Base-by-base conservation (phyloP, 108 stramenopile species). In the Aurantiochytrium sp. region DNA sequence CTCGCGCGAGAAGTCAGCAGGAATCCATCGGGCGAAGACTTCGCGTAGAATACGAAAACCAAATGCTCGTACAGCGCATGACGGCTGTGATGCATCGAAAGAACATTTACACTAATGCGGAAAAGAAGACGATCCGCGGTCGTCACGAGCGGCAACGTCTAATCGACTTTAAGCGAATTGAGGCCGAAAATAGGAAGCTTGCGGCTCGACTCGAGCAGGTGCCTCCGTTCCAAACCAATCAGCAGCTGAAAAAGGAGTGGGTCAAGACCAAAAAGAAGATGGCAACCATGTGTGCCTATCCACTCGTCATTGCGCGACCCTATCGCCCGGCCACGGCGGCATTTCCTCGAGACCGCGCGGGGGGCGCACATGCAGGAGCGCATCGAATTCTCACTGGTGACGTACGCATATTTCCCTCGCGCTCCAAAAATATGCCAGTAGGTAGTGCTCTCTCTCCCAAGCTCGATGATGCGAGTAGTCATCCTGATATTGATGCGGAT, bases 221-320 rank as follows among this genome's bases (percentile, higher is more conserved):
- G 6, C 49, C 49, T 12, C 76, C 76, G 18, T 83, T 83, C 4
- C n/a, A 25, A 18, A 53, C 76, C 8, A 83, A 12, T 6, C 45
- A 35, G 10, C 49, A 83, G 19, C 2, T 83, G 51, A 53, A 83
- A 28, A 83, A 83, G 76, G 76, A 83, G 10, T 83, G 76, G 76
- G 28, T 12, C 49, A 47, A 83, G 76, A 83, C 76, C n/a, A 83
- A 83, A 45, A 47, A 83, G 76, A 83, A 83, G 49, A 83, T 83
- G 45, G 76, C 45, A 8, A 83, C 76, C 51, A 83, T 83, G 51
- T 83, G 76, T 23, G 76, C 45, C 49, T 83, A 83, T 35, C 76
- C 76, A 12, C 51, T 83, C 49, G 28, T 53, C 51, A 83, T 83
- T 53, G 76, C 49, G 25, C 64, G 25, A 23, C 64, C 64, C 8